Evolutionary conservation across 768 basidiomycete species (phyloP).

Genomic region (Boletus sp.): DNA sequence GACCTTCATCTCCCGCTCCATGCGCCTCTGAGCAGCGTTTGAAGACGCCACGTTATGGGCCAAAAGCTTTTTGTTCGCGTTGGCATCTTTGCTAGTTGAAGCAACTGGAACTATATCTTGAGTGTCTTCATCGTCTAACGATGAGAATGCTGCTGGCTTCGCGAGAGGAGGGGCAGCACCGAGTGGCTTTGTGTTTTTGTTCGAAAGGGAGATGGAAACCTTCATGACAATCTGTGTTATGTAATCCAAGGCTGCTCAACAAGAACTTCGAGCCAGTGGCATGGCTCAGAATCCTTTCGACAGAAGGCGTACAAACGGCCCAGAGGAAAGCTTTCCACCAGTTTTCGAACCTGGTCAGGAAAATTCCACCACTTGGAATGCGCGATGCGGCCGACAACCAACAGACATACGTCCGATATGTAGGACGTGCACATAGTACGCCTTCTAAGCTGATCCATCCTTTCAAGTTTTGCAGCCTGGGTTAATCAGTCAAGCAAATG

Average conservation of each 20-base stretch:
- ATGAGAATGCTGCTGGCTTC: slow-evolving; percentile 61
- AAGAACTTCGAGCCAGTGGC: neutral
- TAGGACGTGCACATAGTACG: slow-evolving; percentile 36
- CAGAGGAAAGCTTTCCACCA: slow-evolving; percentile 77
- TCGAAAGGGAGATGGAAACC: slow-evolving; percentile 80
- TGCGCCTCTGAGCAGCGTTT: slow-evolving; percentile 63
- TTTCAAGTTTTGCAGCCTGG: slow-evolving; percentile 81
- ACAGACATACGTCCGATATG: slow-evolving; percentile 85
- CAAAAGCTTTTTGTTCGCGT: slow-evolving; percentile 52
- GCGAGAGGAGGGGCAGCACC: slow-evolving; percentile 51
- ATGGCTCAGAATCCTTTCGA: slow-evolving; percentile 68
- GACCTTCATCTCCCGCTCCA: slow-evolving; percentile 75
- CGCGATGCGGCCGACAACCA: slow-evolving; percentile 51
- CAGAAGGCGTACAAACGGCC: slow-evolving; percentile 86
- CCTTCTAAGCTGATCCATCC: slow-evolving; percentile 6
- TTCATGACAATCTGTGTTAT: slow-evolving; percentile 54
- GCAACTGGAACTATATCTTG: slow-evolving; percentile 49
- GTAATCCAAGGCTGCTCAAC: slow-evolving; percentile 15
- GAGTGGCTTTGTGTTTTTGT: slow-evolving; percentile 54
- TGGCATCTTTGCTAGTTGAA: slow-evolving; percentile 39
- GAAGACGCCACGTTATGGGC: slow-evolving; percentile 62
- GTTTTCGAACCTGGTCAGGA: slow-evolving; percentile 47
- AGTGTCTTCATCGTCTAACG: slow-evolving; percentile 61
- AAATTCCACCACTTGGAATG: slow-evolving; percentile 10
- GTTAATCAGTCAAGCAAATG: slow-evolving; percentile 90